Evolutionary conservation across 768 basidiomycete genomes (phyloP), one percentile per base, ranked within the genome.

Genomic region (Serendipita sp.): DNA sequence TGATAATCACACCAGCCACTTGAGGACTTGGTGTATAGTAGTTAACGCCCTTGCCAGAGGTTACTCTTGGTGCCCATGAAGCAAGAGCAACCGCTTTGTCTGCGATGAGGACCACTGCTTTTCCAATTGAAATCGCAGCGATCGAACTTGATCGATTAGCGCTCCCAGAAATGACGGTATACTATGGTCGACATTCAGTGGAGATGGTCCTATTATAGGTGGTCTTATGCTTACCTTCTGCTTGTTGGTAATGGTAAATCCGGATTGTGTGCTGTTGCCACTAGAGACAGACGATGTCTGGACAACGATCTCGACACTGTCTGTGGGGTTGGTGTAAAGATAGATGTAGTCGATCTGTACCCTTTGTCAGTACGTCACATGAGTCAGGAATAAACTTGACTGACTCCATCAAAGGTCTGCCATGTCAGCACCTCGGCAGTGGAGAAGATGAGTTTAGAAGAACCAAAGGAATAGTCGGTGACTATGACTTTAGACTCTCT

Each of bases 11-110:
- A 31, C 68, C 66, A 1, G 68, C 65, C 33, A 67, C 67, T 52
- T 64, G 68, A 36, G 68, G 69, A 43, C 37, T 58, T 50, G 70
- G 64, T n/a, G 48, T 64, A 53, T 70, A 68, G 65, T 68, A 67
- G 3, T 45, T 33, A 3, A 67, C 63, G 3, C 45, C n/a, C 10
- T 50, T 65, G 11, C 16, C 33, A 18, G 55, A 8, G 10, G 33
- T 16, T 45, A 68, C 23, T 1, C 65, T 66, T 6, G 71, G 67
- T 63, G 69, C 67, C 72, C 72, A 73, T 62, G 68, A 68, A 13
- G 68, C 44, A 3, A 66, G 58, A 13, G 72, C 73, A 16, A 69
- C 68, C 44, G 58, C 67, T 36, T 70, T 69, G 66, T 72, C 73
- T 5, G 66, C 67, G 6, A 73, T 45, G 29, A 72, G 29, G 13